Base-by-base conservation (phyloP, 306 rosid species). In the Casuarina equisetifolia region DNA sequence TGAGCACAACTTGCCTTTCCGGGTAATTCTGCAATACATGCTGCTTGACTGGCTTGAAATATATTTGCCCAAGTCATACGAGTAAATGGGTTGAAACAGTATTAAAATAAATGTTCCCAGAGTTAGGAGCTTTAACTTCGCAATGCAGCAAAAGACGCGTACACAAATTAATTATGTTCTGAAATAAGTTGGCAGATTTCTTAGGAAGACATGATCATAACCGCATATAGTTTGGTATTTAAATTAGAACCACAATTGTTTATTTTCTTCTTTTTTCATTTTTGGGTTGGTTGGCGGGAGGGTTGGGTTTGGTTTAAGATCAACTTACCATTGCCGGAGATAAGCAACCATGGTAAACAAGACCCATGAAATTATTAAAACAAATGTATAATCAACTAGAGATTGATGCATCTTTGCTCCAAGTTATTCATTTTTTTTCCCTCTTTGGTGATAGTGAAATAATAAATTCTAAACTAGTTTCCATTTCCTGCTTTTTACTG, bases 1-100 rank as follows among this genome's bases (percentile, higher is more conserved):
- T 13, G 99, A 95, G 83, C 99, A 91, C 75, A 90, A 83, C 82
- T 81, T 74, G 74, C 90, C 82, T 81, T 95, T 95, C 92, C 99
- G 92, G 97, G 99, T 95, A 86, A 84, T 64, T 76, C n/a, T 70
- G 40, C 40, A 70, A 57, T 25, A 76, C 49, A 62, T 50, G 72
- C 69, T 61, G 57, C 9, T 76, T 42, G 69, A 51, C n/a, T 35
- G 72, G 43, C 61, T 58, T 72, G 50, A 72, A 70, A 46, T 38
- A 72, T 44, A 15, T 40, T 72, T 68, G 25, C 19, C 13, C 74
- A 39, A 58, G 36, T 78, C 66, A 20, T 50, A 66, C 16, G 35
- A 42, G 43, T 49, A 74, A 69, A 10, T 49, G 76, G 16, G 13
- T 49, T 13, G 43, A 10, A 40, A 73, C 51, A 59, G 36, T 35